Evolutionary conservation across 2,329 filamentous ascomycete species (phyloP), one percentile per base, ranked within the genome.

Genomic region (Verticillium albo-atrum): DNA sequence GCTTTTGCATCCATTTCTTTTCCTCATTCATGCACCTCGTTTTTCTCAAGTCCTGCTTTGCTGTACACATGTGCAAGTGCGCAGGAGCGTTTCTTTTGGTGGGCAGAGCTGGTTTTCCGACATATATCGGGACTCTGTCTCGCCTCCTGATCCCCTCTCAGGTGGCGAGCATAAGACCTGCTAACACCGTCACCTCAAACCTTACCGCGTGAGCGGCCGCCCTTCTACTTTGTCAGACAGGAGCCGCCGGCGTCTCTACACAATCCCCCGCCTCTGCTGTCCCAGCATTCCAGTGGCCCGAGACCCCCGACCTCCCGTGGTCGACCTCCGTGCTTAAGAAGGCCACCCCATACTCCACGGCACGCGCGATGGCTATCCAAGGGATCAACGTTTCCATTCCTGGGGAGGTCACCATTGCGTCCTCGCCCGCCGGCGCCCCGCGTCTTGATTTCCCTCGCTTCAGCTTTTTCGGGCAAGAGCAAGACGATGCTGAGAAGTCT

Each of bases 391-490:
- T 10, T 7, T 28, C 52, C 52, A 28, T 35, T 28, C 25, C 34
- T 7, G 54, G 47, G 51, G 61, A 63, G 55, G 62, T 64, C 27
- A 60, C 60, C 55, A 53, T 63, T 15, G 59, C 61, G 34, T 63
- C 62, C 23, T 59, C 61, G 12, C 53, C 56, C 17, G 53, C 57
- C 14, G 62, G 59, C 14, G 61, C 62, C 9, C 62, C 59, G 3
- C 56, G 61, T 26, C 59, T 64, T 27, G 61, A 64, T 51, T 55
- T 64, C 7, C 37, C 57, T 15, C 55, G 61, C 32, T 63, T 64
- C 42, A 59, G 56, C 37, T 59, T 59, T n/a, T 61, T 64, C 42
- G 57, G 58, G 28, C 57, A 60, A n/a, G 54, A 55, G 26, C 57
- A 60, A 23, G 54, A 55, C 27, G 62, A 63, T 7, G 55, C 30